phyloP scores from a whole-genome alignment of 139 green algal genomes.

The Eudorina sp. region DNA sequence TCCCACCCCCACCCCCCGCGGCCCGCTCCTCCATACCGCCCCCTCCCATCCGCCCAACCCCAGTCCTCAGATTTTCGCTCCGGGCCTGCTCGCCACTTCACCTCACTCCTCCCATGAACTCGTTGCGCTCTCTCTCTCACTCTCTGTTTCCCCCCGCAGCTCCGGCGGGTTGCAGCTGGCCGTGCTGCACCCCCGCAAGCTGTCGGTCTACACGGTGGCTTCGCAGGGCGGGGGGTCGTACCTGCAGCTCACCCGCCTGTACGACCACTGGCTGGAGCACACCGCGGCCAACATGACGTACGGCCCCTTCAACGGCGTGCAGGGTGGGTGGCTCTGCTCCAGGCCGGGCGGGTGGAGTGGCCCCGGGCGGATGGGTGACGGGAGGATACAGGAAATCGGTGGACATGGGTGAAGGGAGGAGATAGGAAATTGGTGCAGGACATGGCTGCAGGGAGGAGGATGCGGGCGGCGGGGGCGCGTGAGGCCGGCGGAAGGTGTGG shows the following conservation, averaged over 20 bases:
- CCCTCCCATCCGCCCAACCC: no score
- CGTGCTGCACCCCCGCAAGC: conserved; percentile 73
- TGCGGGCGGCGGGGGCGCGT: no score
- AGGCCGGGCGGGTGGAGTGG: background rate
- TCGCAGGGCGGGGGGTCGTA: conserved; percentile 32
- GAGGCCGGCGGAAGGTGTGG: background rate
- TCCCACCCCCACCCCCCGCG: no score
- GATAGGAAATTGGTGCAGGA: no score
- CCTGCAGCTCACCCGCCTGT: conserved; percentile 64
- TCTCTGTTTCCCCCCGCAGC: conserved; percentile 17
- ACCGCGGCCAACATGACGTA: conserved; percentile 74
- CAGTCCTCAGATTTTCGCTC: no score
- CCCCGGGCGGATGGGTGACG: background rate
- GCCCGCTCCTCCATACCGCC: no score
- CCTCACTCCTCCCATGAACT: no score
- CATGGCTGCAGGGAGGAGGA: no score
- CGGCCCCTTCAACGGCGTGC: conserved; percentile 63
- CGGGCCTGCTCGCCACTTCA: no score
- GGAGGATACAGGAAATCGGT: no score
- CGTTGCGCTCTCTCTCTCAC: background rate
- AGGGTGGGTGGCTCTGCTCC: conserved; percentile 39
- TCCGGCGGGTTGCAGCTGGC: conserved; percentile 61
- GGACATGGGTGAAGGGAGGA: background rate
- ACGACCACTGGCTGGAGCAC: conserved; percentile 77
- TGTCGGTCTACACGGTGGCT: conserved; percentile 67